Base-by-base conservation (phyloP, 352 stramenopile genomes). In the Chrysophaeum taylorii region DNA sequence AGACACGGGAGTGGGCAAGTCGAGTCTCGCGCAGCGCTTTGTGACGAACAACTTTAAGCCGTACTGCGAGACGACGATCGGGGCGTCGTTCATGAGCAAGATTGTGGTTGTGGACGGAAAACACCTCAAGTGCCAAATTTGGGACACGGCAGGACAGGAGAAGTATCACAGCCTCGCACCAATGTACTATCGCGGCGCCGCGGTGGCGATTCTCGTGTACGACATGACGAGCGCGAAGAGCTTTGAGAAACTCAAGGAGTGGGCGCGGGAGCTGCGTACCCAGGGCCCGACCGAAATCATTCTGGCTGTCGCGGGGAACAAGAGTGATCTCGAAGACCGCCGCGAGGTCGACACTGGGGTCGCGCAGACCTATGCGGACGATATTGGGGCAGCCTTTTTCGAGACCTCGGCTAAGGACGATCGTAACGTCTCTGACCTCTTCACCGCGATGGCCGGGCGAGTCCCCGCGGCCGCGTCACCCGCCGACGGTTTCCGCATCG, bases 51-150 rank as follows among this genome's bases (percentile, higher is more conserved):
- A 96, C 79, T 98, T 98, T 81, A 88, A 89, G 36, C 89, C 92
- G 57, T 96, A 97, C 78, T 90, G 82, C 21, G 91, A 97, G 82
- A 94, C 90, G 35, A 98, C 94, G 21, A 98, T 98, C 75, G 92
- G 94, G 23, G 93, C 92, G 35, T 95, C 89, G 50, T 98, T 97
- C 86, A 95, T 98, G 89, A 89, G 80, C 69, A 97, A 97, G 83
- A 94, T 95, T 76, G 91, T 96, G 66, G 83, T 92, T 42, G 86
- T 96, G 43, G 90, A 94, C 69, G 87, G 91, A 75, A 85, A 85
- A 53, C 84, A 88, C 57, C 92, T 95, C 73, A 95, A 96, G 83
- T 97, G 97, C 77, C 90, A 97, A 81, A 97, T 98, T 77, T 98
- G 92, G 93, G 93, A 98, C 79, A 98, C 93, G 23, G 93, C 93